phyloP scores from a whole-genome alignment of 1,284 basidiomycete species.

The Ganoderma sp. region DNA sequence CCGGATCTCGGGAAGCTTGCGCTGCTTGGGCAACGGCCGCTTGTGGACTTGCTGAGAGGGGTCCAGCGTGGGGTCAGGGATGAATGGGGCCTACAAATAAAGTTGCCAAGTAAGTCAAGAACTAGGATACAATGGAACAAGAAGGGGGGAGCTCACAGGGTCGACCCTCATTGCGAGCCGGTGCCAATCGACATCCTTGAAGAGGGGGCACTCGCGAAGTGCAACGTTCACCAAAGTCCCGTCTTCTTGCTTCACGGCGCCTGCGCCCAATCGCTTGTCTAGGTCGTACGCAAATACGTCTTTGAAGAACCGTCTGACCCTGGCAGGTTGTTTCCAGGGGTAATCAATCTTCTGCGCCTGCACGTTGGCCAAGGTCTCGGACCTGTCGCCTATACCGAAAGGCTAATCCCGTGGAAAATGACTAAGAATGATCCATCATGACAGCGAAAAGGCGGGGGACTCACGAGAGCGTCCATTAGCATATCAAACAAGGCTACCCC shows the following conservation, averaged over 20 bases:
- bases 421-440: not conserved
- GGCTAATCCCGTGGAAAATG: not conserved
- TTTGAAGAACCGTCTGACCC: constrained; percentile 49
- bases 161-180: constrained; percentile 21
- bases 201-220: constrained; percentile 36
- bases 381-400: not conserved
- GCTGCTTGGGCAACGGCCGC: constrained; percentile 12
- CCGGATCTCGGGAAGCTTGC: constrained; percentile 20
- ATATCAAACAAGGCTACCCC: constrained; percentile 82
- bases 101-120: constrained; percentile 42
- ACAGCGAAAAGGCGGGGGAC: constrained; percentile 27
- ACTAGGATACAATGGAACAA: not conserved
- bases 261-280: constrained; percentile 49
- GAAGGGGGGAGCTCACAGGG: constrained; percentile 21
- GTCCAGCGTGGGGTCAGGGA: not conserved
- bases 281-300: constrained; percentile 43
- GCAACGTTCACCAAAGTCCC: constrained; percentile 28
- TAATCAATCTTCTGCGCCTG: not conserved
- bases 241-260: constrained; percentile 35
- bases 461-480: constrained; percentile 61
- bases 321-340: constrained; percentile 39
- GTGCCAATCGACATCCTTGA: constrained; percentile 25
- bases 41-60: not conserved
- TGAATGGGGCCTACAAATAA: not conserved
- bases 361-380: not conserved